phyloP scores from a whole-genome alignment of 768 basidiomycete species.

The Lepiota venenata region DNA sequence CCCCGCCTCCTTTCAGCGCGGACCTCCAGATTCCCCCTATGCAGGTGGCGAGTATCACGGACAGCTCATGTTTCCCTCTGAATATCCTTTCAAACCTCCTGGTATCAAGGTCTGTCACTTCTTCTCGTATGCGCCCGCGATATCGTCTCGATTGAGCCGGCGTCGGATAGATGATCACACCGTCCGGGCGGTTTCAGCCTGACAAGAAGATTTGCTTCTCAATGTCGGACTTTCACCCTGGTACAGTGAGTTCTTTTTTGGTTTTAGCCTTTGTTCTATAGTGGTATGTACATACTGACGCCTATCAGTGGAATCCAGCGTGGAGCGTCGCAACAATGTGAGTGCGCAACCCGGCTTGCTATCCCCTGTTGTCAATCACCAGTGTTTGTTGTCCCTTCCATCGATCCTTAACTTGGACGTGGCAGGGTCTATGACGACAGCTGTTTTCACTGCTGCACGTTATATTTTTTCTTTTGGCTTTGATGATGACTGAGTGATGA shows the following conservation, averaged over 20 bases:
- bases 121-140: neutral
- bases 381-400: neutral
- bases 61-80: slow-evolving; percentile 85
- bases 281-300: slow-evolving; percentile 4
- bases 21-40: slow-evolving; percentile 91
- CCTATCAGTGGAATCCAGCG: slow-evolving; percentile 83
- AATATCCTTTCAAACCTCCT: slow-evolving; percentile 96
- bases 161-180: slow-evolving; percentile 74
- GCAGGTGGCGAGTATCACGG: slow-evolving; percentile 94
- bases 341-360: slow-evolving; percentile 27
- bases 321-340: slow-evolving; percentile 96
- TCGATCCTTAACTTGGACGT: slow-evolving; percentile 1
- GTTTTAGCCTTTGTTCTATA: neutral
- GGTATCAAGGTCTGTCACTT: slow-evolving; percentile 77
- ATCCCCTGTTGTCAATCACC: slow-evolving; percentile 2
- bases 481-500: slow-evolving; percentile 1
- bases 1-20: slow-evolving; percentile 53
- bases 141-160: slow-evolving; percentile 6
- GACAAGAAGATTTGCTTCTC: slow-evolving; percentile 98
- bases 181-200: slow-evolving; percentile 86
- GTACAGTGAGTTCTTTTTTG: slow-evolving; percentile 53
- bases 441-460: too few species aligned
- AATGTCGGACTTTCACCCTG: slow-evolving; percentile 95
- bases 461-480: neutral
- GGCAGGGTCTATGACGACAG: slow-evolving; percentile 1